Conservation (phyloP, 108 stramenopile genomes). For the Fragilaria radians region DNA sequence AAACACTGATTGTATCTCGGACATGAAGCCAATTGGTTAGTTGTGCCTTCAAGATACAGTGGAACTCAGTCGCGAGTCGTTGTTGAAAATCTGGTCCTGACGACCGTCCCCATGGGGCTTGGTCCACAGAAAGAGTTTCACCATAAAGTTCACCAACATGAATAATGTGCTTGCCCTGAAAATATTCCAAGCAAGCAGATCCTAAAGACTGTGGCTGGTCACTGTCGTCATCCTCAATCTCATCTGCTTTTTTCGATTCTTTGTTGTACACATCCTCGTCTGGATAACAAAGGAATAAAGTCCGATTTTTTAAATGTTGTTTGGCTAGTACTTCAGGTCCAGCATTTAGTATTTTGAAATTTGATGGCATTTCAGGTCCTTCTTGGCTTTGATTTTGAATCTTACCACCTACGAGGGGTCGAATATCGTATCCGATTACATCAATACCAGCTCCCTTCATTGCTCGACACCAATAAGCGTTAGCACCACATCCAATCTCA, state of each 20-base stretch:
- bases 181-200: constrained; percentile 68
- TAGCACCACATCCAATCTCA: constrained; percentile 80
- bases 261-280: constrained; percentile 54
- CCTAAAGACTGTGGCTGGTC: constrained; percentile 41
- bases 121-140: constrained; percentile 57
- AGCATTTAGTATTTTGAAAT: constrained; percentile 17
- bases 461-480: constrained; percentile 75
- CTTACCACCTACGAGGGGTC: background rate
- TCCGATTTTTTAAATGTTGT: constrained; percentile 20
- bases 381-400: background rate
- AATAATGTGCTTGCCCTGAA: constrained; percentile 63
- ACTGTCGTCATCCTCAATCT: constrained; percentile 4
- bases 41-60: constrained; percentile 68
- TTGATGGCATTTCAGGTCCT: background rate
- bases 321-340: constrained; percentile 58
- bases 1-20: constrained; percentile 69
- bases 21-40: constrained; percentile 80
- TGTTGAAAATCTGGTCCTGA: constrained; percentile 73
- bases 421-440: constrained; percentile 64
- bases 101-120: constrained; percentile 85
- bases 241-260: constrained; percentile 10
- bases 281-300: constrained; percentile 84
- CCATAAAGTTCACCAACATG: constrained; percentile 80
- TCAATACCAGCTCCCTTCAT: constrained; percentile 50
- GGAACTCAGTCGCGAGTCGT: constrained; percentile 65